Conservation (phyloP, 1,284 basidiomycete species). For the Ustilago sp. region DNA sequence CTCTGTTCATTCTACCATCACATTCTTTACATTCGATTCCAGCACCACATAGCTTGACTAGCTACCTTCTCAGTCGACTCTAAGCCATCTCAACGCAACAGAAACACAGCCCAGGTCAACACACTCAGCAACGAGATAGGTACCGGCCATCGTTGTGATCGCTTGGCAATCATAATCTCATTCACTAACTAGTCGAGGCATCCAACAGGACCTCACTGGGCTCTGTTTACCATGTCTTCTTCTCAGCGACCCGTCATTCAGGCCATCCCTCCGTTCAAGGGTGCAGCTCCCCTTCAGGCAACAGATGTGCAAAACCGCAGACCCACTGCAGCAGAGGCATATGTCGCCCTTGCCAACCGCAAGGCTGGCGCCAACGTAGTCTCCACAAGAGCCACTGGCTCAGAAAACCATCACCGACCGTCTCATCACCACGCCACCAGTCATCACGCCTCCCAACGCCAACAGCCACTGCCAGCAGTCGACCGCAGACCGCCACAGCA, state of each 20-base stretch:
- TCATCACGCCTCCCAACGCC: conserved; percentile 43
- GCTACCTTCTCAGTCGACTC: neutral
- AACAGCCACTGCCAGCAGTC: conserved; percentile 35
- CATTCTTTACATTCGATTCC: conserved; percentile 15
- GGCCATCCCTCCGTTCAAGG: conserved; percentile 54
- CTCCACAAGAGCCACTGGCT: conserved; percentile 36
- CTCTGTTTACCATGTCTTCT: conserved; percentile 33
- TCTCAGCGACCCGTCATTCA: conserved; percentile 41
- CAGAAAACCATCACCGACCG: conserved; percentile 43
- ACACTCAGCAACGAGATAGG: neutral
- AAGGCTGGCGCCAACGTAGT: conserved; percentile 47
- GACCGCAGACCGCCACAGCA: conserved; percentile 38
- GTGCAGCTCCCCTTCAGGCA: conserved; percentile 35
- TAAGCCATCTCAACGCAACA: neutral
- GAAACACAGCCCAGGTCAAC: neutral
- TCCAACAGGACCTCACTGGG: conserved; percentile 16
- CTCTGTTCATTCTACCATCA: conserved; percentile 1
- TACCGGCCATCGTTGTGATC: neutral
- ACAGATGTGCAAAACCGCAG: conserved; percentile 46
- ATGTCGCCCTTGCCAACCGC: conserved; percentile 43
- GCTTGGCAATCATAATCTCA: neutral
- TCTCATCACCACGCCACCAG: conserved; percentile 32
- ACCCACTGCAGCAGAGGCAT: conserved; percentile 43
- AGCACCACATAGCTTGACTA: neutral
- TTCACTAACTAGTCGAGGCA: conserved; percentile 9